Conservation (phyloP, 306 rosid genomes). For the Morella rubra region DNA sequence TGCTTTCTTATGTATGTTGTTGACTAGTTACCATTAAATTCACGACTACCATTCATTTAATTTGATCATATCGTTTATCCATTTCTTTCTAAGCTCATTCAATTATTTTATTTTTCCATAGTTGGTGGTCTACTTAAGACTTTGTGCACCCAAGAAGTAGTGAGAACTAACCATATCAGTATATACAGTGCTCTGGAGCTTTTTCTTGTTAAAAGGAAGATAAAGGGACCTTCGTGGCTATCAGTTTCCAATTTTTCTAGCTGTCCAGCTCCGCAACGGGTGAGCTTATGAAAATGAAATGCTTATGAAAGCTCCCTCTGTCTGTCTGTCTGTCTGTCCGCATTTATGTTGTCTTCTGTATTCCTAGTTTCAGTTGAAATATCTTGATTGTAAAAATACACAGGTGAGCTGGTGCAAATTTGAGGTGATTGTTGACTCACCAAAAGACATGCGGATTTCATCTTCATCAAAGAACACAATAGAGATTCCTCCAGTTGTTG, state of each 20-base stretch:
- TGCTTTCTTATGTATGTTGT: neutral
- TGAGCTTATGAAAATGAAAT: slow-evolving; percentile 32
- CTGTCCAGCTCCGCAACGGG: slow-evolving; percentile 65
- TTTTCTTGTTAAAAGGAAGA: slow-evolving; percentile 82
- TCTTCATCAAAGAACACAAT: slow-evolving; percentile 48
- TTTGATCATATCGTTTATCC: neutral
- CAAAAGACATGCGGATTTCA: slow-evolving; percentile 64
- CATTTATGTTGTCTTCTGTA: neutral
- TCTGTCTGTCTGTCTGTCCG: neutral
- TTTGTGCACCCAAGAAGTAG: neutral
- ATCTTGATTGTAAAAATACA: slow-evolving; percentile 26
- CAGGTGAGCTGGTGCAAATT: slow-evolving; percentile 99
- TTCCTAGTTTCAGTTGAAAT: slow-evolving; percentile 20
- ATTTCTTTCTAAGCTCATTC: neutral
- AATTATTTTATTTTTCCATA: neutral
- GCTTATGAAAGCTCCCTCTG: neutral
- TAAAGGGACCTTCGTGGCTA: slow-evolving; percentile 93
- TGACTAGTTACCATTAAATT: neutral
- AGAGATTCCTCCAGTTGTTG: slow-evolving; percentile 81
- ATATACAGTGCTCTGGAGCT: slow-evolving; percentile 87
- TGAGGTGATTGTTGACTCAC: slow-evolving; percentile 72
- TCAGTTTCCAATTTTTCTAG: slow-evolving; percentile 56
- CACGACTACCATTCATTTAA: neutral
- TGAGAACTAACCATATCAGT: slow-evolving; percentile 31
- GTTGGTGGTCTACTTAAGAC: neutral